These are phyloP conservation scores for Leptographium lundbergii DNA, from an alignment of 2,329 filamentous ascomycete genomes.

Conservation along the genomic window DNA sequence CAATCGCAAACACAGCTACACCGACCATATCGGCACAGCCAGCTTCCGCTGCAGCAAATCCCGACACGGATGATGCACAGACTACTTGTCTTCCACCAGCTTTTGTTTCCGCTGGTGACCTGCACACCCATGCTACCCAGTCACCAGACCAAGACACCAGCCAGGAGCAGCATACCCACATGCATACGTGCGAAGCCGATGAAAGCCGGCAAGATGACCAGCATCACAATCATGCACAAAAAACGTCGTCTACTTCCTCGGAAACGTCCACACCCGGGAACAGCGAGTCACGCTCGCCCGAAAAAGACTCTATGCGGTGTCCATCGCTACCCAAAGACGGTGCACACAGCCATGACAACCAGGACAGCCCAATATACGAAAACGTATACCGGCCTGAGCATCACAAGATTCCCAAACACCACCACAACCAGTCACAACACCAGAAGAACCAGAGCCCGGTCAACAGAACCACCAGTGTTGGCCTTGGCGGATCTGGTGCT, in stretches of 20 bases:
- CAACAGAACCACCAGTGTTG: background rate
- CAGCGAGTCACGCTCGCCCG: background rate
- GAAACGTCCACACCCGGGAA: background rate
- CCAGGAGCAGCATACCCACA: background rate
- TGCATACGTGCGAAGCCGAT: background rate
- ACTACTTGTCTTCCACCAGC: background rate
- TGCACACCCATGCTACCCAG: background rate
- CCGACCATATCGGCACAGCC: background rate
- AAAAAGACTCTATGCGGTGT: background rate
- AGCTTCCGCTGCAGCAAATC: background rate
- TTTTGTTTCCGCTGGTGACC: background rate
- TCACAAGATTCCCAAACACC: background rate
- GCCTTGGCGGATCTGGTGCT: background rate
- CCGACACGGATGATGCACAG: background rate
- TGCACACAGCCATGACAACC: background rate
- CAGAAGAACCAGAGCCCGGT: background rate
- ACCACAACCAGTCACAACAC: background rate
- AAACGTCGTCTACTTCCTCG: background rate
- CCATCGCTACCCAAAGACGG: background rate
- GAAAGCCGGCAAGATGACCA: background rate
- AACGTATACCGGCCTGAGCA: background rate
- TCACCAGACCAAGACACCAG: background rate
- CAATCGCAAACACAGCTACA: background rate
- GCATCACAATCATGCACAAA: background rate
- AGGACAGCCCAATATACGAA: background rate